phyloP scores from a whole-genome alignment of 2,329 filamentous ascomycete genomes.

The Colletotrichum acutatum region DNA sequence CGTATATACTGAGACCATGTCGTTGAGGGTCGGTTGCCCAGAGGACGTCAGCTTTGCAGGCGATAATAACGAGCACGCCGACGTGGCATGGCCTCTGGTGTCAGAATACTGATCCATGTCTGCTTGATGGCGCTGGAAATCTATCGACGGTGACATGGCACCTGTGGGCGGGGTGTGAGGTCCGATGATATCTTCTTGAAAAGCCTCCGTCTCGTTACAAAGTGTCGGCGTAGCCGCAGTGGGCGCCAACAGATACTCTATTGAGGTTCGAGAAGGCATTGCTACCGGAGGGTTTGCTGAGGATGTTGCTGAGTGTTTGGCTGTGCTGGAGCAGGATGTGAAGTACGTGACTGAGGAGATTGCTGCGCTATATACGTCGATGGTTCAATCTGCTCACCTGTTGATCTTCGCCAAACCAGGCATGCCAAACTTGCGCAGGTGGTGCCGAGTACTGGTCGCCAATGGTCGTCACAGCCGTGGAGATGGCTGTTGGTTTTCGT shows the following conservation, averaged over 20 bases:
- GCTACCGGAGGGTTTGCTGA: background rate
- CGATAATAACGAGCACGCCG: background rate
- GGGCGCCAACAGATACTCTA: background rate
- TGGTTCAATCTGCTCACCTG: background rate
- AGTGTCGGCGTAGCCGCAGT: background rate
- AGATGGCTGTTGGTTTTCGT: background rate
- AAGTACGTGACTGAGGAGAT: conserved; percentile 1
- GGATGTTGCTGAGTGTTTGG: background rate
- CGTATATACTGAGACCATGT: background rate
- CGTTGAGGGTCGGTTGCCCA: background rate
- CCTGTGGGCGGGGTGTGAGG: background rate
- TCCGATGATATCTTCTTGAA: background rate
- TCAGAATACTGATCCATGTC: background rate
- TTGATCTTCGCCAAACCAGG: background rate
- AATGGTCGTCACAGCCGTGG: background rate
- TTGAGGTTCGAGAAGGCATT: conserved; percentile 7
- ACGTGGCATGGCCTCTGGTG: background rate
- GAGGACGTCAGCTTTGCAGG: conserved; percentile 2
- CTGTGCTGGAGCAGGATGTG: background rate
- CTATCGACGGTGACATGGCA: background rate
- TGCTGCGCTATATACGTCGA: background rate
- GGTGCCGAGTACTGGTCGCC: background rate
- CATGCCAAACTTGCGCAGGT: background rate
- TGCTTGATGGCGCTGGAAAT: background rate
- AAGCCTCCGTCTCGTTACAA: background rate